Base-by-base conservation (phyloP, 2,329 filamentous ascomycete genomes). In the Aspergillus fumigatiaffinis region DNA sequence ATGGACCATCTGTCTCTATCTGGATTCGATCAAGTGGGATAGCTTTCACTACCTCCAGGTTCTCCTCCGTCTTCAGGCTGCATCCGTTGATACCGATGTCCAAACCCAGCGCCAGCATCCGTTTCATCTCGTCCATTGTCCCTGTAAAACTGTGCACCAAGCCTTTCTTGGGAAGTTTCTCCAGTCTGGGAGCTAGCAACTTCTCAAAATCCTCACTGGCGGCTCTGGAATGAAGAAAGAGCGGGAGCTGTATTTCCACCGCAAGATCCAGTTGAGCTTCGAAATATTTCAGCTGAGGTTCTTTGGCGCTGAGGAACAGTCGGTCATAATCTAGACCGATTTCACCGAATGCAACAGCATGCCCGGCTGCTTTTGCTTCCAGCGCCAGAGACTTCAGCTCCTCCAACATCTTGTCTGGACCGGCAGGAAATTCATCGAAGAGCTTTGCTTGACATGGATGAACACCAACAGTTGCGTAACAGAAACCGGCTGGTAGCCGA, bases 21-120 rank as follows among this genome's bases (percentile, higher is more conserved):
- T 97, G 95, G 54, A 99, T 75, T 50, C 87, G 79, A 55, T 92
- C 86, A 10, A 99, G 78, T 10, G 87, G 89, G 42, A 97, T 86
- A 59, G 88, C 84, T 61, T 83, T 86, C 10, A 97, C 91, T 2
- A 97, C 92, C 14, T 84, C 87, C 44, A 96, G 84, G 67, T 97
- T 99, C 71, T 96, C 91, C 10, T 83, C 87, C 5, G 91, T 97
- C 81, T 97, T 99, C 80, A 99, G 84, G 68, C 90, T 95, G 75
- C 94, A 99, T 4, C 94, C 94, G 70, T 99, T 99, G 59, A 97
- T 85, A n/a, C 94, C 93, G 59, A 99, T 87, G 74, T 96, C 88
- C 54, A 97, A 84, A 0, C 92, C 93, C 49, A 95, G 73, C 1
- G 85, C 86, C 66, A 95, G 86, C 55, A 97, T 78, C 63, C 90